Percentiles rank a stretch among this genome's conserved stretches.
phyloP scores from a whole-genome alignment of 2,329 filamentous ascomycete species.

The Pestalotiopsis sp. region DNA sequence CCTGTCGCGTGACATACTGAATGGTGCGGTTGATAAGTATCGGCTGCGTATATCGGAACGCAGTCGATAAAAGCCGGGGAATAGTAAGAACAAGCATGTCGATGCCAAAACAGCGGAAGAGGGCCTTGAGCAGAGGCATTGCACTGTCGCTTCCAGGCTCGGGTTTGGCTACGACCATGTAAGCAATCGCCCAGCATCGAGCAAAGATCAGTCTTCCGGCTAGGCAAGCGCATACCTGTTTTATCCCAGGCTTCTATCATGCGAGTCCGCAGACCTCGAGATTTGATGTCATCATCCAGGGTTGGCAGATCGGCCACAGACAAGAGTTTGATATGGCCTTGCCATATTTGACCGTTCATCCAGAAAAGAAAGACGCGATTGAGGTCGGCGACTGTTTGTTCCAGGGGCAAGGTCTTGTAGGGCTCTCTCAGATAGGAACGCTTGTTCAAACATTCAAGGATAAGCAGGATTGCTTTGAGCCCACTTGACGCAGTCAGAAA shows the following conservation, averaged over 20 bases:
- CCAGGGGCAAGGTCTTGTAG: neutral
- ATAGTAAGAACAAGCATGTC: neutral
- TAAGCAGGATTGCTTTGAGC: neutral
- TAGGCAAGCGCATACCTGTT: neutral
- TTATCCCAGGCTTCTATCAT: neutral
- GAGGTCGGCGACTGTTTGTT: neutral
- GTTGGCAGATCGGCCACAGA: neutral
- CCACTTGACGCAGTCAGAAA: neutral
- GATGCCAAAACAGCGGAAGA: neutral
- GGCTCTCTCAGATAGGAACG: neutral
- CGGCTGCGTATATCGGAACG: slow-evolving; percentile 44
- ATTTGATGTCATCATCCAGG: neutral
- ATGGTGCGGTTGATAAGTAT: slow-evolving; percentile 41
- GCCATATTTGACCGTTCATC: neutral
- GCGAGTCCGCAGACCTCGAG: neutral
- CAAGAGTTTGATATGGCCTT: neutral
- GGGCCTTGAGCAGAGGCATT: neutral
- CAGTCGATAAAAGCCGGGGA: slow-evolving; percentile 36
- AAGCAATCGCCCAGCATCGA: neutral
- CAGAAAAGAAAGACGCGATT: neutral
- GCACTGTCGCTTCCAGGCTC: neutral
- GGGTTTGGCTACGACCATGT: neutral
- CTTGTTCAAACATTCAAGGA: neutral
- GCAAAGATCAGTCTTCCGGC: neutral
- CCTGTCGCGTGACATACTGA: slow-evolving; percentile 25